These are phyloP conservation scores for Helotiales sp. DNA, from an alignment of 2,329 filamentous ascomycete species.

Conservation along the genomic window DNA sequence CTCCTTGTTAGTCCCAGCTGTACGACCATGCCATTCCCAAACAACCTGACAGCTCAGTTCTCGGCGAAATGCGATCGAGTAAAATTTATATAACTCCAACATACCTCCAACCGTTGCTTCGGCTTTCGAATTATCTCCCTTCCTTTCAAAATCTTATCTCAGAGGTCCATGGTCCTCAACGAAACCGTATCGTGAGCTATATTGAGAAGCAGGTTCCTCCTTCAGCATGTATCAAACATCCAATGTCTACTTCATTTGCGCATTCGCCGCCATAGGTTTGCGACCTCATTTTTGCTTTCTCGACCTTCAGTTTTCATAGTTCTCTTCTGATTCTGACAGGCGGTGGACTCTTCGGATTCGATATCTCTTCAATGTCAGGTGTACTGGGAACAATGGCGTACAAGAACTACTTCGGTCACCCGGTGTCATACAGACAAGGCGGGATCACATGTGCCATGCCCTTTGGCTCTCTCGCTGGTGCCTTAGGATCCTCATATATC, in stretches of 20 bases:
- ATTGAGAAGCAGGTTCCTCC: background rate
- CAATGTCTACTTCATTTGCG: constrained; percentile 61
- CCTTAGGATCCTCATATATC: constrained; percentile 54
- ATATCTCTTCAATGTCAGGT: constrained; percentile 73
- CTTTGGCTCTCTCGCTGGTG: constrained; percentile 67
- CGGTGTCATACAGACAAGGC: constrained; percentile 58
- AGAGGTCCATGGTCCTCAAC: background rate
- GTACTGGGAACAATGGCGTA: constrained; percentile 68
- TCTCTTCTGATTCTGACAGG: constrained; percentile 39
- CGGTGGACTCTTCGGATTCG: constrained; percentile 75
- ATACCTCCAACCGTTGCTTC: background rate
- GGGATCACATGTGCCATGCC: constrained; percentile 75
- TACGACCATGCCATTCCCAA: background rate
- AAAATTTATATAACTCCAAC: background rate
- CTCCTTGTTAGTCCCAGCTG: background rate
- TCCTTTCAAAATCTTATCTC: background rate
- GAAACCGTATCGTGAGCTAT: no score
- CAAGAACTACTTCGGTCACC: constrained; percentile 69
- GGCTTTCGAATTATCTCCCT: background rate
- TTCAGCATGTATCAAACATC: constrained; percentile 35
- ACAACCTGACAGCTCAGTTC: background rate
- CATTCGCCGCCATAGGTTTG: constrained; percentile 61
- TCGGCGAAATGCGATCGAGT: background rate
- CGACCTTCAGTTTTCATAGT: background rate
- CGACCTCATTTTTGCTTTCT: background rate